Evolutionary conservation across 805 yeast species (phyloP), one percentile per base, ranked within the genome.

Genomic region (Metschnikowia lachancei): DNA sequence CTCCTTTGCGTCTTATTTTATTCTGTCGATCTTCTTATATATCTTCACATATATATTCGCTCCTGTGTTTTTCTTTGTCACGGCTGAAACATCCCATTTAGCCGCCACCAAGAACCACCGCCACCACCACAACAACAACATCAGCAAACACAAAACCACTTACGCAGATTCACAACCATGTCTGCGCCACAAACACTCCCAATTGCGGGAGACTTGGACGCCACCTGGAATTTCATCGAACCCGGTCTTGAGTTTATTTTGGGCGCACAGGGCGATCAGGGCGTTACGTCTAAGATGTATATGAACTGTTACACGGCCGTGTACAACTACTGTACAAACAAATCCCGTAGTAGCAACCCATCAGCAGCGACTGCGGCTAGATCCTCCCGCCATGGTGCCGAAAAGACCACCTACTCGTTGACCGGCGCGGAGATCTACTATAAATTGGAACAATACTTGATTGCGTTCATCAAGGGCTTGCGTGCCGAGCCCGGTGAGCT

Each of bases 301-400:
- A 87, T 90, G 86, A 85, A 85, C 55, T 86, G 92, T 48, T 91
- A 91, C 67, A 88, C 97, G 1, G 92, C 95, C 4, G 85, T 92
- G 52, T 92, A 90, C 71, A 90, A 91, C 67, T 91, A 87, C 63
- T 91, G 98, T 71, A 91, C 89, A 36, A 83, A 84, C 58, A 83
- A 84, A 54, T 82, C 90, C 4, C 74, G 88, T 41, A 73, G 70
- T 46, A 36, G 56, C 56, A 29, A 45, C 54, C 26, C 49, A 49
- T 39, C 54, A 46, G 36, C 38, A 9, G 30, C 14, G 1, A 28
- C 39, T 4, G 36, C 12, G 30, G 52, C 49, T 11, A 19, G 19
- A 16, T 35, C 49, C n/a, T 28, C 45, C 33, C 44, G 52, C 1
- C 22, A 40, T 11, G 53, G 52, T 8, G 19, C 41, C 41, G 57